Base-by-base conservation (phyloP, 257 asterid genomes). In the Capsicum pubescens region DNA sequence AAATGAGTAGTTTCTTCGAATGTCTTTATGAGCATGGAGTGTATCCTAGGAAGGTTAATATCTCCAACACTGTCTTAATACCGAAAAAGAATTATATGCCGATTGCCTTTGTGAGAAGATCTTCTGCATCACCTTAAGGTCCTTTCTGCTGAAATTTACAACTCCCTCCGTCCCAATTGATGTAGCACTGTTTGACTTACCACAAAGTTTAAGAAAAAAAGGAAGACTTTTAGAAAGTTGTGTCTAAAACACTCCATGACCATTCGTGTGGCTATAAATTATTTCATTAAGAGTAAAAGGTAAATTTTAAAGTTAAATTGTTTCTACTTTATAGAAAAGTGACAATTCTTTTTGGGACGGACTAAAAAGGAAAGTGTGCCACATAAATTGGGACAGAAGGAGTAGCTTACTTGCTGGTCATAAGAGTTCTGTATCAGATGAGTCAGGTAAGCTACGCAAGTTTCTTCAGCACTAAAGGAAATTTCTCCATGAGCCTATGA, bases 1-100 rank as follows among this genome's bases (percentile, higher is more conserved):
- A 66, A 35, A 66, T 66, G 72, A 67, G 74, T 67, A 35, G 74
- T 67, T 35, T 67, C 74, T 67, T 67, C 12, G 8, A 67, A 67
- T 14, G 48, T 3, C 50, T 48, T 35, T 7, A 35, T n/a, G 11
- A 35, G 19, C 12, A 35, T 67, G 50, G 6, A 13, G 72, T 6
- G 72, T 32, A 66, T 3, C 42, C 71, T 12, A 12, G 44, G 71
- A 64, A 64, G 42, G 71, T 64, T 64, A 14, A 26, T 26, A 64
- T 67, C 48, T 35, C 3, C 1, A 35, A n/a, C 50, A 7, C 21
- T 67, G 6, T 67, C 50, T 66, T 66, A 66, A 35, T 66, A 66
- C 72, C 19, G 7, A 35, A 19, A 61, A 59, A 17, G 32, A 17
- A 26, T 59, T n/a, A 17, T n/a, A 17, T 17, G 32, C 66, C 32